Evolutionary conservation across 2,329 filamentous ascomycete species (phyloP).

Genomic region (Catunica adiposa): DNA sequence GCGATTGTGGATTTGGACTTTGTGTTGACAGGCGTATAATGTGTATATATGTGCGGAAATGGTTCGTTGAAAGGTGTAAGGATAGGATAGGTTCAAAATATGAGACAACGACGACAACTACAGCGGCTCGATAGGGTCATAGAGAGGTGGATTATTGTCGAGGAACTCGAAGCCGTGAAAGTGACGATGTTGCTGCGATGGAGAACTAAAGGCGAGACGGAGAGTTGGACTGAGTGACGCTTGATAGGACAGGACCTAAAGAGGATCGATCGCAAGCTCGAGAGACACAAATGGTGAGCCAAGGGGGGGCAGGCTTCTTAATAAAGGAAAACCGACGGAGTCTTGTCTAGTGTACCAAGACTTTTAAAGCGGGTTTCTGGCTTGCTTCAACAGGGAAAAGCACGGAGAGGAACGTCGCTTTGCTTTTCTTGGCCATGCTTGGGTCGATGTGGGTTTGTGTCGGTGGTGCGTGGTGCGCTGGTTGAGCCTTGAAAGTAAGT

Average conservation of each 20-base stretch:
- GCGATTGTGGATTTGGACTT: too few relatives aligned
- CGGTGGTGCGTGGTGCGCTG: background rate
- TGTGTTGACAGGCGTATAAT: background rate
- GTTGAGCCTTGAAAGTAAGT: background rate
- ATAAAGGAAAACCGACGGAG: conserved; percentile 6
- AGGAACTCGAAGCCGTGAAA: background rate
- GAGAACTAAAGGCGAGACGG: conserved; percentile 3
- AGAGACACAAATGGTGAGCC: conserved; percentile 6
- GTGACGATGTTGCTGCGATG: background rate
- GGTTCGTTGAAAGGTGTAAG: background rate
- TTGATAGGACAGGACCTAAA: conserved; percentile 7
- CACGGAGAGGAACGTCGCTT: conserved; percentile 4
- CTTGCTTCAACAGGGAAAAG: background rate
- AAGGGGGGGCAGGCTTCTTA: conserved; percentile 11
- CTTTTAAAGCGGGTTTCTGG: background rate
- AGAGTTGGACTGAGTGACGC: conserved; percentile 8
- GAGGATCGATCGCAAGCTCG: conserved; percentile 13
- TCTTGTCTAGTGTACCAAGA: background rate
- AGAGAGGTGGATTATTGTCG: background rate
- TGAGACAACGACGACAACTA: background rate
- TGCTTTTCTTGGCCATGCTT: background rate
- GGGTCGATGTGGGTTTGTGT: background rate
- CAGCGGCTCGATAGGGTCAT: background rate
- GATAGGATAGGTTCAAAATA: background rate
- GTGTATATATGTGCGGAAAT: background rate